Percentiles rank a stretch among this genome's conserved stretches.
Evolutionary conservation across 78 protist genomes (phyloP).

Genomic region (Goniomonas avonlea): DNA sequence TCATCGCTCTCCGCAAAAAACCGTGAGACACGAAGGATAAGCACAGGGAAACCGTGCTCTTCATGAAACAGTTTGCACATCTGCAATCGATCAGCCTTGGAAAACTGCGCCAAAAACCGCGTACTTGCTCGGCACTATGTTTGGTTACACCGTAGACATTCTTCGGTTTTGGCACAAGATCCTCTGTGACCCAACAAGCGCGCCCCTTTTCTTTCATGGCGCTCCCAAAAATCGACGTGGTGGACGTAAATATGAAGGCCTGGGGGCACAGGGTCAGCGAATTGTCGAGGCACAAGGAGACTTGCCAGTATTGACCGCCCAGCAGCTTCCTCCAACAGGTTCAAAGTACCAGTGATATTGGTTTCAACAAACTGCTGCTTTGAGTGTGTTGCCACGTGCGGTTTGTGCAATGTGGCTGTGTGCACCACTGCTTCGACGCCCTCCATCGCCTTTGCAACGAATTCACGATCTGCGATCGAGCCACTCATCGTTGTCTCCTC

Average conservation of each 20-base stretch:
- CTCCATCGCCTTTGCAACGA: neutral
- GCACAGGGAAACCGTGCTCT: neutral
- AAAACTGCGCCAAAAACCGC: too few species aligned
- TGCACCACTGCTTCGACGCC: neutral
- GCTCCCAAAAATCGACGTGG: slow-evolving; percentile 19
- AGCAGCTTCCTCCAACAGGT: slow-evolving; percentile 12
- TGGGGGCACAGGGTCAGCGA: too few species aligned
- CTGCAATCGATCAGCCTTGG: too few species aligned
- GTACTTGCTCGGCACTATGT: neutral
- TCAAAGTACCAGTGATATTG: slow-evolving; percentile 30
- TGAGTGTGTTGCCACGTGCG: slow-evolving; percentile 19
- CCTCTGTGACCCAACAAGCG: slow-evolving; percentile 25
- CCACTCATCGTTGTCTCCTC: neutral
- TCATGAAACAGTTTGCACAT: slow-evolving; percentile 12
- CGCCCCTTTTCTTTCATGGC: slow-evolving; percentile 13
- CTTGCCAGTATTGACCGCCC: neutral
- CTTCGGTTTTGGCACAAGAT: slow-evolving; percentile 28
- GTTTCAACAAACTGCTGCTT: slow-evolving; percentile 23
- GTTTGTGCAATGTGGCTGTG: slow-evolving; percentile 30
- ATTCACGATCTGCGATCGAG: slow-evolving; percentile 12
- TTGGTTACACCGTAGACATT: slow-evolving; percentile 30
- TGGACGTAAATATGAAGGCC: slow-evolving; percentile 6
- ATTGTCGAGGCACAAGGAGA: too few species aligned
- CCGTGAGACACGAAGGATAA: slow-evolving; percentile 12
- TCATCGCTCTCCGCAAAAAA: slow-evolving; percentile 25